Conservation (phyloP, 208 protist species). For the Acanthamoeba comandoni region DNA sequence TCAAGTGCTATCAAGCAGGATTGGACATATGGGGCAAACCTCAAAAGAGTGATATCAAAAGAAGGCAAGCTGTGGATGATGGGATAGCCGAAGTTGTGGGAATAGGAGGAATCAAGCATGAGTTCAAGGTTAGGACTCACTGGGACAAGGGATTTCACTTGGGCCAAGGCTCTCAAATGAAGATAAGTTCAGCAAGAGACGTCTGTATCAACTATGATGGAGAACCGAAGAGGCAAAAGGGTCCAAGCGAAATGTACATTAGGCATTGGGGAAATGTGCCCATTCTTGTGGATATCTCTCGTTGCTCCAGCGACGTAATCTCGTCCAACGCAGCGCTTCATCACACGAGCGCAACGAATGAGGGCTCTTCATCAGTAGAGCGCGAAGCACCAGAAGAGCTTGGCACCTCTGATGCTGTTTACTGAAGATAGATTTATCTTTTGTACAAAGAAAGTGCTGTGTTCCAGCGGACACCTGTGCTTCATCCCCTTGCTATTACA, state of each 20-base stretch:
- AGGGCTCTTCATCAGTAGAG: no score
- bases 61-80: slow-evolving; percentile 19
- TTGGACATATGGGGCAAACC: slow-evolving; percentile 60
- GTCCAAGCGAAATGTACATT: slow-evolving; percentile 50
- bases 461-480: no score
- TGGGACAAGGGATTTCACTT: slow-evolving; percentile 26
- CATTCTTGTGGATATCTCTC: no score
- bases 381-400: no score
- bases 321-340: no score
- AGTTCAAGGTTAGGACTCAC: slow-evolving; percentile 43
- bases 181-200: not conserved
- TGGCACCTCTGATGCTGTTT: no score
- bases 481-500: no score
- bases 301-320: no score
- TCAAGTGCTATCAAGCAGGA: slow-evolving; percentile 54
- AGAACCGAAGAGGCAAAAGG: slow-evolving; percentile 18
- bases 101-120: slow-evolving; percentile 25
- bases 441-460: no score
- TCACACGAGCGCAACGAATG: no score
- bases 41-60: not conserved
- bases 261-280: no score
- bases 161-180: slow-evolving; percentile 27
- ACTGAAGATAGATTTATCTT: no score
- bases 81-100: slow-evolving; percentile 54
- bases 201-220: slow-evolving; percentile 44